Percentiles rank a stretch among this genome's conserved stretches.
Conservation (phyloP, 352 stramenopile species). For the Peronosclerospora sorghi region DNA sequence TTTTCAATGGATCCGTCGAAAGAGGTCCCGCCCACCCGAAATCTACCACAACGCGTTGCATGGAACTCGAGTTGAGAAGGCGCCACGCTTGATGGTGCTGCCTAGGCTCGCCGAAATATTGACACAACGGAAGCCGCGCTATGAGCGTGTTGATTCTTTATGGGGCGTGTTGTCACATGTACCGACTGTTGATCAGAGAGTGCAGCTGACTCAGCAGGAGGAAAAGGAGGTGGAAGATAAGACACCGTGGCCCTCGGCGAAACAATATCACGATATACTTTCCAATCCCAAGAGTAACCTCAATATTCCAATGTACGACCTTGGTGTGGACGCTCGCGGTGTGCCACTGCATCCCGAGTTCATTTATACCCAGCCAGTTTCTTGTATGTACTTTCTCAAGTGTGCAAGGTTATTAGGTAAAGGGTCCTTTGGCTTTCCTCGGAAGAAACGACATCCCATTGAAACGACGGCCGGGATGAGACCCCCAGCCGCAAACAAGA, state of each 20-base stretch:
- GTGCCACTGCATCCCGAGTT: conserved; percentile 62
- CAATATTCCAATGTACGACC: conserved; percentile 54
- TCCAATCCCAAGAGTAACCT: conserved; percentile 18
- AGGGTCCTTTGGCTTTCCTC: conserved; percentile 60
- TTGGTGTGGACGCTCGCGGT: conserved; percentile 57
- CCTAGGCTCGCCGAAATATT: conserved; percentile 34
- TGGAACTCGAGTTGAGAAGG: conserved; percentile 10
- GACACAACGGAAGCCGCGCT: conserved; percentile 20
- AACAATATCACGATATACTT: conserved; percentile 52
- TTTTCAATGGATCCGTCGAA: too few species aligned
- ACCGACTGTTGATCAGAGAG: too few species aligned
- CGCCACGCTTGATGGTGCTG: conserved; percentile 20
- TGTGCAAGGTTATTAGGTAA: conserved; percentile 45
- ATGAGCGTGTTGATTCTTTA: conserved; percentile 8
- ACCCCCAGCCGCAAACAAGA: conserved; percentile 14
- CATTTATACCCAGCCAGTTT: conserved; percentile 64
- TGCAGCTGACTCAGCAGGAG: conserved; percentile 10
- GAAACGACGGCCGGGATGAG: conserved; percentile 3
- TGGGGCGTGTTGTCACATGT: too few species aligned
- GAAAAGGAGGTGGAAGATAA: conserved; percentile 49
- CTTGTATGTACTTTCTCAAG: conserved; percentile 72
- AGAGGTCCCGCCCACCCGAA: too few species aligned
- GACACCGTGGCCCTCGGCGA: conserved; percentile 63
- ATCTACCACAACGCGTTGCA: too few species aligned
- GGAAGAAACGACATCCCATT: conserved; percentile 34